A percentile compares a stretch with the other conserved stretches of the same genome.
phyloP scores from a whole-genome alignment of 106 monocot genomes.

The Chionographis japonica region DNA sequence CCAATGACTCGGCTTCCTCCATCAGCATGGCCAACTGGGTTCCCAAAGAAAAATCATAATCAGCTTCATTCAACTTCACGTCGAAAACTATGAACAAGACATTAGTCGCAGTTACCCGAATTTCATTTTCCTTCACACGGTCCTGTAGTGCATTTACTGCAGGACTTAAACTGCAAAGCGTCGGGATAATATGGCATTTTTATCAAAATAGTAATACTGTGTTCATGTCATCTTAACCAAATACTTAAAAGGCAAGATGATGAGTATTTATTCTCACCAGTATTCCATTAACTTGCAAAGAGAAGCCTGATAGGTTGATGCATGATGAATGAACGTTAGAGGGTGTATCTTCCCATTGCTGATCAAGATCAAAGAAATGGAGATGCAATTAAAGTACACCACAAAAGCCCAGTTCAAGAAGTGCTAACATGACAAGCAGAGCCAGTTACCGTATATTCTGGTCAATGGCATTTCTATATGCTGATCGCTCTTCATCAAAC shows the following conservation, averaged over 20 bases:
- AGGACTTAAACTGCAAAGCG: slow-evolving; percentile 61
- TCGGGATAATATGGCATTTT: no score
- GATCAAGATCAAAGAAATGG: slow-evolving; percentile 9
- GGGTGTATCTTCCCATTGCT: slow-evolving; percentile 90
- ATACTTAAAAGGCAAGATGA: not conserved
- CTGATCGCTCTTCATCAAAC: slow-evolving; percentile 76
- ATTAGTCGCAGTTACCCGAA: slow-evolving; percentile 40
- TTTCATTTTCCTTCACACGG: slow-evolving; percentile 71
- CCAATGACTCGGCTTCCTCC: slow-evolving; percentile 37
- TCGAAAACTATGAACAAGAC: slow-evolving; percentile 3
- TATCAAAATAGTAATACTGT: no score
- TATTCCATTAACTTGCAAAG: slow-evolving; percentile 95
- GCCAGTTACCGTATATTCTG: slow-evolving; percentile 54
- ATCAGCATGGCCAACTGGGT: slow-evolving; percentile 15
- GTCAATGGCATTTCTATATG: slow-evolving; percentile 57
- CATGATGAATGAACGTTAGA: slow-evolving; percentile 84
- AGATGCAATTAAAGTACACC: not conserved
- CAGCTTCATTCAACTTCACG: not conserved
- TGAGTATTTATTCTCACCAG: slow-evolving; percentile 38
- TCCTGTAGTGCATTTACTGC: slow-evolving; percentile 73
- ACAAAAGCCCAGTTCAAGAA: not conserved
- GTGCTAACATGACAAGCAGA: not conserved
- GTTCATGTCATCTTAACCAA: not conserved
- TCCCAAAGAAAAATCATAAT: not conserved
- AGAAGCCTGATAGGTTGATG: slow-evolving; percentile 89